Evolutionary conservation across 768 basidiomycete species (phyloP), one percentile per base, ranked within the genome.

Genomic region (Lactarius psammicola): DNA sequence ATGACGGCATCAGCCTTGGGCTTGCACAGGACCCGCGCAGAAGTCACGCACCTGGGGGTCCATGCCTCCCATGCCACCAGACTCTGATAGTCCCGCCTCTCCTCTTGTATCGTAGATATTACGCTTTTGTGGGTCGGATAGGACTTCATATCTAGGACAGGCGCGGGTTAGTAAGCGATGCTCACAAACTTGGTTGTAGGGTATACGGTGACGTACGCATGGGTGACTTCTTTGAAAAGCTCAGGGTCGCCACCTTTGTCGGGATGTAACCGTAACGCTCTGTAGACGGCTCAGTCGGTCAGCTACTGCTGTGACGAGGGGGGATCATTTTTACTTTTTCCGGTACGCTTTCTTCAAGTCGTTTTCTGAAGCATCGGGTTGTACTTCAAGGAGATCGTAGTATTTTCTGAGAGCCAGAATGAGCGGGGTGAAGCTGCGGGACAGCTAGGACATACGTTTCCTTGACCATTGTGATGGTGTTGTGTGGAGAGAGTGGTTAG

Each of bases 171-270:
- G n/a, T 7, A 42, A 63, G 46, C 67, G 44, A 68, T 68, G 60
- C 63, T 60, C 17, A 17, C 67, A 53, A n/a, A 66, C 46, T 34
- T 51, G 60, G 66, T 49, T 56, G 30, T 28, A 40, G 59, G n/a
- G 60, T 57, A 58, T 62, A 40, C 64, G n/a, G 64, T 28, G n/a
- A 83, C 92, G 68, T 82, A 94, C 90, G 93, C 93, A 80, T 94
- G 93, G 11, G 93, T 95, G 42, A 98, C 90, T 75, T 98, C 94
- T 75, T 98, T 98, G 88, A 98, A 98, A 61, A 91, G 77, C 77
- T 98, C 96, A 30, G 94, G 94, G 72, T 97, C 95, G 64, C 95
- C 95, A 56, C 95, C 94, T 78, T 95, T 95, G 83, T 95, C 93
- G 26, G 93, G 93, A 75, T 95, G 93, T 69, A 94, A 78, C 64